Conservation (phyloP, 1,284 basidiomycete genomes). For the Blastosporella zonata region DNA sequence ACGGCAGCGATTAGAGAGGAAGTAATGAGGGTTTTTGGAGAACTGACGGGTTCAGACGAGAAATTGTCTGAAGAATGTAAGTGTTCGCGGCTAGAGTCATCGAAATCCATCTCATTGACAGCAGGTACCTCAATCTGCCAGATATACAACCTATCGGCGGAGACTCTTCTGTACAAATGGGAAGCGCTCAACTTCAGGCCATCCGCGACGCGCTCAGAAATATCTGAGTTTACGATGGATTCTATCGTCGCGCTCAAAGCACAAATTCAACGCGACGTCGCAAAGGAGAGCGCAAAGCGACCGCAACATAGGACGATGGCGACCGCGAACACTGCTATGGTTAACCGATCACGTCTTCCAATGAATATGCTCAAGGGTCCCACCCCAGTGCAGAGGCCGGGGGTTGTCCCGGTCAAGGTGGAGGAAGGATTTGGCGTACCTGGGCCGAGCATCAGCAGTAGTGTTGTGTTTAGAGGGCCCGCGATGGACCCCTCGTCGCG, state of each 20-base stretch:
- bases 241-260: conserved; percentile 53
- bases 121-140: conserved; percentile 65
- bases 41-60: conserved; percentile 34
- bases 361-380: conserved; percentile 26
- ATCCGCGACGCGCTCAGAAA: conserved; percentile 35
- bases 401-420: conserved; percentile 30
- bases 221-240: conserved; percentile 44
- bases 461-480: conserved; percentile 46
- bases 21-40: conserved; percentile 30
- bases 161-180: conserved; percentile 69
- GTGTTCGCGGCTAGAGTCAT: conserved; percentile 16
- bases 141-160: conserved; percentile 55
- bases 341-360: conserved; percentile 33
- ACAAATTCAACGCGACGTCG: conserved; percentile 51
- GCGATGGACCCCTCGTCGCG: conserved; percentile 38
- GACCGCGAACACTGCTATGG: conserved; percentile 28
- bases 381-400: conserved; percentile 12
- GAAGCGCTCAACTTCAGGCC: conserved; percentile 52
- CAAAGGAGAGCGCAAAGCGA: conserved; percentile 38
- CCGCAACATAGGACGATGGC: conserved; percentile 27
- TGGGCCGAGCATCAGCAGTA: conserved; percentile 34
- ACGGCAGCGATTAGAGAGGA: conserved; percentile 22
- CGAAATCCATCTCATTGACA: conserved; percentile 3
- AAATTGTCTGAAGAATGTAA: conserved; percentile 49
- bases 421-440: conserved; percentile 28